Evolutionary conservation across 139 green algal genomes (phyloP), one percentile per base, ranked within the genome.

Genomic region (Micractinium conductrix): DNA sequence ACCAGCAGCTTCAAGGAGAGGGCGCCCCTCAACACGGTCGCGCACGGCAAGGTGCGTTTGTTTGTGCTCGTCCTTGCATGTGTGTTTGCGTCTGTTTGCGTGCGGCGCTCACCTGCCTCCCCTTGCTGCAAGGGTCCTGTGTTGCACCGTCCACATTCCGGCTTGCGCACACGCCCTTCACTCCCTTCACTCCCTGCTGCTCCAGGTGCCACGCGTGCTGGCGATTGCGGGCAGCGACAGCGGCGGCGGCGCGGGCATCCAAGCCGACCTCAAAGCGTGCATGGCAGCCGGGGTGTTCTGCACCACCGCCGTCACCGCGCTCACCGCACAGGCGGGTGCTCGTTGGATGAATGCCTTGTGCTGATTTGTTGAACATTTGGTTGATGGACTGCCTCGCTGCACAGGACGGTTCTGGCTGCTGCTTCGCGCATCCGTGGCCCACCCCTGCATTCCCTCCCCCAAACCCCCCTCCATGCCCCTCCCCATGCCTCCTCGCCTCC

Each of bases 201-300:
- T 19, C 21, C 72, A 89, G 80, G 75, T 90, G n/a, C 93, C 95
- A 0, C 81, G 85, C 0, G 95, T 97, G 45, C 81, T 98, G 43
- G 91, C 90, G 22, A 90, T 99, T 26, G 96, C 97, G 6, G 97
- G 97, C 0, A 98, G 93, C 21, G 97, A 99, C 89, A 96, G 92
- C 37, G 96, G 97, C 19, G 97, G 95, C 35, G 97, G 97, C 8
- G 97, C 97, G 1, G 97, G 97, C 43, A 96, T 99, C 38, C 97
- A 99, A 90, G 91, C 91, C 1, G 92, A 95, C 87, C 63, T 95
- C 30, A 95, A 95, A 87, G 87, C 95, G 19, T 93, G 94, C 69
- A 79, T 92, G 67, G 94, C 95, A 0, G 62, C 85, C 24, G 96
- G 97, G 1, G 93, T 91, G 28, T 99, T 94, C 86, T 93, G 85